These are phyloP conservation scores for Pichia kluyveri DNA, from an alignment of 805 yeast species.

Conservation along the genomic window DNA sequence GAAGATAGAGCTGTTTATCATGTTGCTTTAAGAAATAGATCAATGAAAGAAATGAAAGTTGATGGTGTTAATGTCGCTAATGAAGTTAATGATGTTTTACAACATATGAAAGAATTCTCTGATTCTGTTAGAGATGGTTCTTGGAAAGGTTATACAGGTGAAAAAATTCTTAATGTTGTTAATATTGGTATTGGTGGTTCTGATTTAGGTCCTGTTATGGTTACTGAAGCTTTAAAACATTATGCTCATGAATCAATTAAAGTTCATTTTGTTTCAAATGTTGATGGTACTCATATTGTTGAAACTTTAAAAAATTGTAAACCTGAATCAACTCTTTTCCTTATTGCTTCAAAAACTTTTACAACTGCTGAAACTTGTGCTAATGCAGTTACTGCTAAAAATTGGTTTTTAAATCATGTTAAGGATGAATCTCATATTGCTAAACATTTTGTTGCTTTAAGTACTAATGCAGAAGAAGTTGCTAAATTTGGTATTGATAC, in stretches of 20 bases:
- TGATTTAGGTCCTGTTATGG: slow-evolving; percentile 99
- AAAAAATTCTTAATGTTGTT: slow-evolving; percentile 85
- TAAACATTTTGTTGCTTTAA: slow-evolving; percentile 94
- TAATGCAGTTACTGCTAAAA: slow-evolving; percentile 91
- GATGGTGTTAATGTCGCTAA: slow-evolving; percentile 87
- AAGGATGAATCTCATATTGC: slow-evolving; percentile 69
- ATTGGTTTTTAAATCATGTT: slow-evolving; percentile 70
- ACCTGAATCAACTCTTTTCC: slow-evolving; percentile 87
- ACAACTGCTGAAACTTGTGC: slow-evolving; percentile 98
- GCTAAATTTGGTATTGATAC: slow-evolving; percentile 95
- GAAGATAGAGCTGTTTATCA: slow-evolving; percentile 97
- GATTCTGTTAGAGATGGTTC: slow-evolving; percentile 82
- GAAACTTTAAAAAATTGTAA: slow-evolving; percentile 72
- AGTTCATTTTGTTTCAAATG: slow-evolving; percentile 94
- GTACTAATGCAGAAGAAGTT: slow-evolving; percentile 89
- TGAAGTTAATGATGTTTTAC: slow-evolving; percentile 84
- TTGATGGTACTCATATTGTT: slow-evolving; percentile 96
- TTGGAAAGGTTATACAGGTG: slow-evolving; percentile 97
- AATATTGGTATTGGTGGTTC: slow-evolving; percentile 99
- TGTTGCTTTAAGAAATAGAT: slow-evolving; percentile 91
- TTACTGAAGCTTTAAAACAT: slow-evolving; percentile 93
- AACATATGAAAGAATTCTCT: slow-evolving; percentile 95
- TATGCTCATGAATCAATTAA: slow-evolving; percentile 66
- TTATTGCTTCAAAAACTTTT: slow-evolving; percentile 95
- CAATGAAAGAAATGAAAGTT: slow-evolving; percentile 74